phyloP scores from a whole-genome alignment of 1,284 basidiomycete genomes.

The Xerocomus amazonicus region DNA sequence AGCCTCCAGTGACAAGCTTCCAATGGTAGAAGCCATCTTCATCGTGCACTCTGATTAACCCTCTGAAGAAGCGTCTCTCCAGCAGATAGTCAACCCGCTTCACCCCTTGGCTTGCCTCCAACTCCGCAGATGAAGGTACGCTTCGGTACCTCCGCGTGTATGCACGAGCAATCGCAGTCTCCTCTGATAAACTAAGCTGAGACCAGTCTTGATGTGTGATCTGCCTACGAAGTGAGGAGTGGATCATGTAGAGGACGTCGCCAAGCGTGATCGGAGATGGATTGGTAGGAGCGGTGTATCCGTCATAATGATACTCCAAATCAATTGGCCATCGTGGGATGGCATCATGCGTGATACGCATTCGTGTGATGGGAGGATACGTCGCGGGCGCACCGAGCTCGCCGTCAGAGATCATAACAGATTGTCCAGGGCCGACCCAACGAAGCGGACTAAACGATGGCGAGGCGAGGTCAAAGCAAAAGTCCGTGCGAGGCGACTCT shows the following conservation, averaged over 20 bases:
- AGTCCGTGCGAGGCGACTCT: constrained; percentile 41
- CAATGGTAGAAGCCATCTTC: constrained; percentile 39
- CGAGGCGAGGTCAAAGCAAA: constrained; percentile 54
- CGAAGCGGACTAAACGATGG: constrained; percentile 45
- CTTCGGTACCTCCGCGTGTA: constrained; percentile 52
- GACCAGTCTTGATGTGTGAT: constrained; percentile 60
- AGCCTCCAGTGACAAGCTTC: constrained; percentile 39
- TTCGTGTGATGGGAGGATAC: constrained; percentile 50
- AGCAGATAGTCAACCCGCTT: constrained; percentile 57
- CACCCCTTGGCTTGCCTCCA: constrained; percentile 50
- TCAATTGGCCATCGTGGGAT: constrained; percentile 62
- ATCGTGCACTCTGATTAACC: constrained; percentile 41
- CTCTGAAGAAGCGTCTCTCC: constrained; percentile 51
- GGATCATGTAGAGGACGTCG: constrained; percentile 54
- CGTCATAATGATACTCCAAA: constrained; percentile 39
- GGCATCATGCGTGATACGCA: constrained; percentile 55
- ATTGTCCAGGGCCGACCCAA: constrained; percentile 37
- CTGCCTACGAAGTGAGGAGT: constrained; percentile 47
- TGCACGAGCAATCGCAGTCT: constrained; percentile 47
- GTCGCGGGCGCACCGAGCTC: constrained; percentile 54
- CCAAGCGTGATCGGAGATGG: constrained; percentile 51
- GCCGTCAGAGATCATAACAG: constrained; percentile 36
- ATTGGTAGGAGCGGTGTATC: constrained; percentile 9
- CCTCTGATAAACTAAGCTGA: constrained; percentile 37
- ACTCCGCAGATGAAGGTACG: constrained; percentile 37